Percentiles rank a stretch among this genome's conserved stretches.
These are phyloP conservation scores for Umbelopsis sp. DNA, from an alignment of 371 early-diverging fungal species.

Conservation along the genomic window DNA sequence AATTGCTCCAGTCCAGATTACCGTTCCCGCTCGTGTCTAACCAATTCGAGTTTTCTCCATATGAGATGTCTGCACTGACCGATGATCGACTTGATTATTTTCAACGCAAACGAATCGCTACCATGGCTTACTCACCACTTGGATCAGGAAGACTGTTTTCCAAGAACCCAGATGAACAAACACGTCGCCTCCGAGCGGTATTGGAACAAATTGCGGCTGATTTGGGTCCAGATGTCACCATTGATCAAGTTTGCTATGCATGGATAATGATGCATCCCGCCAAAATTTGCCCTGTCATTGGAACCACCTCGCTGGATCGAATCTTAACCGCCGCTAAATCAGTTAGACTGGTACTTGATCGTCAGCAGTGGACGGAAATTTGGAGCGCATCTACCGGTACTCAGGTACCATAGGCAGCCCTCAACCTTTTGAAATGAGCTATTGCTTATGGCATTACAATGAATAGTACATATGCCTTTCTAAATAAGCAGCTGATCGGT, in stretches of 20 bases:
- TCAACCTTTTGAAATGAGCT: not conserved
- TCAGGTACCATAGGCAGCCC: constrained; percentile 27
- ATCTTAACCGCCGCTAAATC: constrained; percentile 25
- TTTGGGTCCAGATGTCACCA: constrained; percentile 28
- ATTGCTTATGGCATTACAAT: not conserved
- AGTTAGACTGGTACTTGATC: constrained; percentile 22
- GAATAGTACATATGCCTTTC: too few relatives aligned
- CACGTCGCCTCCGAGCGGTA: constrained; percentile 25
- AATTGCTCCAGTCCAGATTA: constrained; percentile 16
- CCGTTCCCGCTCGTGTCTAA: constrained; percentile 8
- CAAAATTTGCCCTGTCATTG: constrained; percentile 28
- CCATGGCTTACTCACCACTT: constrained; percentile 46
- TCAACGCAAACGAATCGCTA: constrained; percentile 23
- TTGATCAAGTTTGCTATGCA: constrained; percentile 45
- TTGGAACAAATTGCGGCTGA: constrained; percentile 29
- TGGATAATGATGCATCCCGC: constrained; percentile 41
- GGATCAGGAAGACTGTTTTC: constrained; percentile 37
- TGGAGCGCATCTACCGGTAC: constrained; percentile 35
- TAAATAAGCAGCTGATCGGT: too few relatives aligned
- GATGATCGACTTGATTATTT: constrained; percentile 21
- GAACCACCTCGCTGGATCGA: constrained; percentile 34
- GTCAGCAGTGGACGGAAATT: constrained; percentile 42
- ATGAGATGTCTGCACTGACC: constrained; percentile 31
- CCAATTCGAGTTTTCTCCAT: constrained; percentile 20
- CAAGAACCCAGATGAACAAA: constrained; percentile 17